Evolutionary conservation across 441 rosid species (phyloP), one percentile per base, ranked within the genome.

Genomic region (Croton setiger): DNA sequence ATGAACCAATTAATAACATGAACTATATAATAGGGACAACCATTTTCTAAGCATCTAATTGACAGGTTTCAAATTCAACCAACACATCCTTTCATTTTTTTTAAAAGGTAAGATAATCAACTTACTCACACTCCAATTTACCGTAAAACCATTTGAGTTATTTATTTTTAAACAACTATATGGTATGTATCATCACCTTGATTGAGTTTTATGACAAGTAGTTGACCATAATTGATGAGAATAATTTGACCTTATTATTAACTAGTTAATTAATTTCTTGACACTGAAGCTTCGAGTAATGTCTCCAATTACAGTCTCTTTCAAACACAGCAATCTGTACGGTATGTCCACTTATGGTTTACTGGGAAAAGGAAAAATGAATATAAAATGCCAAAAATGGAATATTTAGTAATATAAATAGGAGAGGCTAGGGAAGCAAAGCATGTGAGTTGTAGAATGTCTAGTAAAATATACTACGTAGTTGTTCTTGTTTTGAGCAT

Each of bases 371-470:
- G 9, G 33, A 47, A 62, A 47, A 5, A 27, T 27, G 31, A 41
- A 62, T 4, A 6, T 39, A 39, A 5, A 20, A 62, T 20, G 10
- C 51, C 35, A 41, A 62, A 43, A 43, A 18, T 1, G 52, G 65
- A 51, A 51, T 31, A 9, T 7, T 15, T 1, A 12, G 8, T 27
- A 1, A 20, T 76, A 79, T 79, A 76, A 73, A 70, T 79, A 75
- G 20, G 64, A 10, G 67, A 56, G 10, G 17, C 35, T 27, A 58
- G 63, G 49, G 71, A 37, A 64, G 52, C 68, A 52, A 72, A 64
- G 60, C 43, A 17, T 21, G 58, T 33, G 48, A 52, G 61, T 23
- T 62, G 5, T 12, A 20, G 17, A 15, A 23, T 20, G 59, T 41
- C 58, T 56, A 48, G 49, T 27, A 72, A 47, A 41, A 11, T 20